Conservation (phyloP, 805 yeast genomes). For the Sungouiella blattae region DNA sequence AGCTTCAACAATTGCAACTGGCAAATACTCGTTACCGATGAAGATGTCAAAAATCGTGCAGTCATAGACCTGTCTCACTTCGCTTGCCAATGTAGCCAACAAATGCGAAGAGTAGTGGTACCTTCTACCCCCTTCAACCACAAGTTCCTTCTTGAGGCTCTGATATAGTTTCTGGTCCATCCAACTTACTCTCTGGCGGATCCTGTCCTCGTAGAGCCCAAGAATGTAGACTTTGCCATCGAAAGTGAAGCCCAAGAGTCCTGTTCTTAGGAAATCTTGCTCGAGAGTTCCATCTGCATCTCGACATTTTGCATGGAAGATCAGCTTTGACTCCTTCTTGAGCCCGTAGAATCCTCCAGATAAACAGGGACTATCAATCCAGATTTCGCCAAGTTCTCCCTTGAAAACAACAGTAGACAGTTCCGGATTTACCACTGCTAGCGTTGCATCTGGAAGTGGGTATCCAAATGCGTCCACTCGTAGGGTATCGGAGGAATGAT, state of each 20-base stretch:
- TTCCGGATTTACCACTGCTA: constrained; percentile 94
- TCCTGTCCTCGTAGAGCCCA: constrained; percentile 88
- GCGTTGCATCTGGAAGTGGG: constrained; percentile 90
- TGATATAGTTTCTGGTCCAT: constrained; percentile 45
- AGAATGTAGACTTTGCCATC: constrained; percentile 85
- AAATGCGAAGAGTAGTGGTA: constrained; percentile 88
- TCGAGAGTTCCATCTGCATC: constrained; percentile 69
- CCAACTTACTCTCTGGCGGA: constrained; percentile 73
- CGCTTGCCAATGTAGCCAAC: constrained; percentile 77
- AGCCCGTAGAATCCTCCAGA: constrained; percentile 87
- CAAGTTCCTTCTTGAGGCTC: constrained; percentile 25
- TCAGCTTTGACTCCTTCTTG: constrained; percentile 59
- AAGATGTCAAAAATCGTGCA: constrained; percentile 87
- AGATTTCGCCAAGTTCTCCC: constrained; percentile 88
- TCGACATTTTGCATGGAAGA: constrained; percentile 78
- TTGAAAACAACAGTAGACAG: constrained; percentile 69
- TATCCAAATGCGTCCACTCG: constrained; percentile 90
- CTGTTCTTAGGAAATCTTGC: constrained; percentile 83
- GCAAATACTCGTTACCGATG: constrained; percentile 74
- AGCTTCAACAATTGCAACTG: constrained; percentile 84
- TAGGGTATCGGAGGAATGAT: constrained; percentile 36
- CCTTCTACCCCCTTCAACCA: constrained; percentile 40
- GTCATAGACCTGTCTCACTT: constrained; percentile 78
- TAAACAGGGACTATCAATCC: constrained; percentile 93
- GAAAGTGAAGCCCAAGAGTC: constrained; percentile 81